Evolutionary conservation across 768 basidiomycete species (phyloP), one percentile per base, ranked within the genome.

Genomic region (Holtermannia corniformis): DNA sequence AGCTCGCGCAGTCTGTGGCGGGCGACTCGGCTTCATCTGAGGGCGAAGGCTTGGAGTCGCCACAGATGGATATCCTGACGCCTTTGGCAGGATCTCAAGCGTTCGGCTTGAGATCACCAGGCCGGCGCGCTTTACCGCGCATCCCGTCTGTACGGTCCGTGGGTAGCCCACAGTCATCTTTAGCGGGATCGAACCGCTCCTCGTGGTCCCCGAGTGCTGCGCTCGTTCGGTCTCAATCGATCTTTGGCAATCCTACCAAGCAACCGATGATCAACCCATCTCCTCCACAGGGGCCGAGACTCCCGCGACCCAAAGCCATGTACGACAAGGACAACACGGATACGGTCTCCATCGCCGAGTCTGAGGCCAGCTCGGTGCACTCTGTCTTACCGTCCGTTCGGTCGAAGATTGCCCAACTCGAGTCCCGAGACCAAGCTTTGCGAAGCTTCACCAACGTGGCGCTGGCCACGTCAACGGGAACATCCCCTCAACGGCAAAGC

Each of bases 341-440:
- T 7, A 7, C 32, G 16, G 10, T 37, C 16, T 37, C 32, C 10
- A 7, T 40, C n/a, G 25, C 49, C 4, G 40, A 44, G 19, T 50
- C 55, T n/a, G 47, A 50, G n/a, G 48, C 55, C 13, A 45, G 50
- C 21, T 50, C 49, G 19, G 49, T 42, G 42, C 52, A 58, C 26
- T 60, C 63, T 21, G 58, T 71, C 5, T 56, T 67, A 11, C 64
- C 68, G 19, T 59, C 59, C 1, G 67, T 73, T 28, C 54, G 58
- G 42, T 61, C 41, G 50, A 70, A 67, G 57, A 63, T 71, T 32
- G 58, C 56, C 20, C 68, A 70, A 22, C 57, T 73, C 45, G 67
- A 73, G 45, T 57, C 62, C 22, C 55, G 72, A 5, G 60, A 73
- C 22, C 60, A 67, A 42, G 64, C 68, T 1, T 53, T 73, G 14